Evolutionary conservation across 768 basidiomycete species (phyloP).

Genomic region (Gelatoporia subvermispora): DNA sequence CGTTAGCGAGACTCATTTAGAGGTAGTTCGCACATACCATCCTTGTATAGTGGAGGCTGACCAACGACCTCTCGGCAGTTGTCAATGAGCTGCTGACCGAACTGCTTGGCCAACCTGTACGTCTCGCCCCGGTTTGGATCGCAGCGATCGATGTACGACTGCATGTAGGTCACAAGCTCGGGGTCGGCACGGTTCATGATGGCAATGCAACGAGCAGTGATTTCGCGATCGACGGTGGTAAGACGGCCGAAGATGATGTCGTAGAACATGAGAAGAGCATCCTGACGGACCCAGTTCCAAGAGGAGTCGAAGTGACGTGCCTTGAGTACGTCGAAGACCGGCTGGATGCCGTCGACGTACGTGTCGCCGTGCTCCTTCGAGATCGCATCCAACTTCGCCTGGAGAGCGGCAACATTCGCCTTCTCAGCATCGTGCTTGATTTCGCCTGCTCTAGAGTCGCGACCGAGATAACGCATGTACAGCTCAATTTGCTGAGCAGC

Average conservation of each 20-base stretch:
- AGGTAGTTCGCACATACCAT: conserved; percentile 54
- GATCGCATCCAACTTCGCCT: conserved; percentile 85
- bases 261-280: conserved; percentile 94
- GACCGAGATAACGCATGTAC: conserved; percentile 93
- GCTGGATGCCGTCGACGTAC: conserved; percentile 94
- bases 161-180: conserved; percentile 89
- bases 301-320: conserved; percentile 97
- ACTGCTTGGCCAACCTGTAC: conserved; percentile 93
- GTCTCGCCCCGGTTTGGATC: conserved; percentile 82
- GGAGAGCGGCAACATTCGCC: conserved; percentile 63
- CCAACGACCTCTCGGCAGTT: conserved; percentile 85
- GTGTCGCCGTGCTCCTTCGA: conserved; percentile 87
- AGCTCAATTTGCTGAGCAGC: conserved; percentile 92
- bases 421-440: conserved; percentile 86
- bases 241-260: conserved; percentile 96
- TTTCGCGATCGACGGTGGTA: conserved; percentile 91
- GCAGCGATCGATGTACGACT: conserved; percentile 85
- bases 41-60: conserved; percentile 89
- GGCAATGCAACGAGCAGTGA: conserved; percentile 94
- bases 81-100: conserved; percentile 92
- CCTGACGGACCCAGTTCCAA: conserved; percentile 99
- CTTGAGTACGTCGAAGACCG: conserved; percentile 90
- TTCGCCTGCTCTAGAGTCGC: conserved; percentile 90
- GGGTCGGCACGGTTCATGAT: conserved; percentile 98
- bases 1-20: not conserved